Evolutionary conservation across 1,284 basidiomycete genomes (phyloP), one percentile per base, ranked within the genome.

Genomic region (Rhizopogon parksii): DNA sequence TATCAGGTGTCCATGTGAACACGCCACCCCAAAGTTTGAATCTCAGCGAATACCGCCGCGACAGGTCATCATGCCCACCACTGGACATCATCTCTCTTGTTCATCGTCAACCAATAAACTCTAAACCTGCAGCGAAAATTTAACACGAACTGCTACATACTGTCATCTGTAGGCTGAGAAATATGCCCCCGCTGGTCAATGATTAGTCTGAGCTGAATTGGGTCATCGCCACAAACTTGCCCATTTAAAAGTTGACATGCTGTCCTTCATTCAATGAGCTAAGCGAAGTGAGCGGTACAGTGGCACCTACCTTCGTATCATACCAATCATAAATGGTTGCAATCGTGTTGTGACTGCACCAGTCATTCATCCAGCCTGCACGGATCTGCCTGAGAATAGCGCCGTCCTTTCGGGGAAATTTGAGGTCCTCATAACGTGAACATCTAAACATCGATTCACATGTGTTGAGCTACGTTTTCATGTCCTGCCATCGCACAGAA

Each of bases 41-140:
- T 32, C 42, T n/a, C 42, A 45, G 42, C 42, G 42, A 45, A 45
- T 30, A 5, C 42, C 42, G 42, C 30, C 17, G 42, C 30, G 42
- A 43, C 40, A 27, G 35, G 6, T 15, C 35, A 36, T 36, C 14
- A 6, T 36, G 35, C 2, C 14, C 35, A 36, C 35, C 35, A 36
- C 14, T 36, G 34, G 5, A 35, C 4, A 35, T 35, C 34, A 14
- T 35, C 4, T 6, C 34, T 14, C 12, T 14, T 6, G 14, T n/a
- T n/a, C 34, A 35, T 12, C 35, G 35, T 15, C 14, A 8, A 32
- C 30, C 9, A 32, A 11, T 0, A 32, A 32, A 7, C 35, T n/a
- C 15, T 36, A 36, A 4, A 32, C 11, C 32, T 12, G 4, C 32
- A 32, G 11, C 11, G 4, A 32, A 9, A 32, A 32, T 32, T 32